phyloP scores from a whole-genome alignment of 2,329 filamentous ascomycete species.

The Camillea tinctor region DNA sequence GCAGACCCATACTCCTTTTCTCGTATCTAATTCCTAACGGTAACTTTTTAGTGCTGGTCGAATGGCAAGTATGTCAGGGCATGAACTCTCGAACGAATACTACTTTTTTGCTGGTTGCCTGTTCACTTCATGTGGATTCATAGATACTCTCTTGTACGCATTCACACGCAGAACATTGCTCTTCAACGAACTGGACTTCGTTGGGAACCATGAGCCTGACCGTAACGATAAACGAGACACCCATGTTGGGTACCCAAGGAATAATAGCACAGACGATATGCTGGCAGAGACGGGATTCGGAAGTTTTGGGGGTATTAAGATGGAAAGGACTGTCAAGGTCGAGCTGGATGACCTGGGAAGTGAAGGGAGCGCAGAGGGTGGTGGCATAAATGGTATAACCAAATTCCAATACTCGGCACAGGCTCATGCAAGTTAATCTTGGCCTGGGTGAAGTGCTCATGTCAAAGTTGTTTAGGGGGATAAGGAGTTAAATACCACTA shows the following conservation, averaged over 20 bases:
- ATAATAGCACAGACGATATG: slow-evolving; percentile 25
- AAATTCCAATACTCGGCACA: background rate
- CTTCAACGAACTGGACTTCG: slow-evolving; percentile 22
- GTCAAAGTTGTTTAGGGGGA: too few relatives aligned
- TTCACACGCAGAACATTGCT: slow-evolving; percentile 39
- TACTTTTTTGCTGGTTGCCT: slow-evolving; percentile 30
- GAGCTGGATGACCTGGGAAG: slow-evolving; percentile 25
- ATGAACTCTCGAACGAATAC: slow-evolving; percentile 36
- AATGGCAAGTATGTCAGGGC: slow-evolving; percentile 47
- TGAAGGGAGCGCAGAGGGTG: background rate
- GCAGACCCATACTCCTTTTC: background rate
- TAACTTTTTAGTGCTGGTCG: slow-evolving; percentile 37
- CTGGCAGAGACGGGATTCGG: slow-evolving; percentile 15
- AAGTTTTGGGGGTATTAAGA: slow-evolving; percentile 20
- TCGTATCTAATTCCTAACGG: background rate
- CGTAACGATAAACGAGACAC: background rate
- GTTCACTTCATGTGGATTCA: slow-evolving; percentile 41
- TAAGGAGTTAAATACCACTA: too few relatives aligned
- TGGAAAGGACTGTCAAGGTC: slow-evolving; percentile 26
- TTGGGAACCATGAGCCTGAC: slow-evolving; percentile 3
- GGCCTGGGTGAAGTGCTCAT: too few relatives aligned
- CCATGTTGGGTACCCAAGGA: slow-evolving; percentile 13
- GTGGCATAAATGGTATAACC: too few relatives aligned
- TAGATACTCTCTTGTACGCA: slow-evolving; percentile 42
- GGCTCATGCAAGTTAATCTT: background rate